Evolutionary conservation across 768 basidiomycete species (phyloP).

Genomic region (Amanita rubescens): DNA sequence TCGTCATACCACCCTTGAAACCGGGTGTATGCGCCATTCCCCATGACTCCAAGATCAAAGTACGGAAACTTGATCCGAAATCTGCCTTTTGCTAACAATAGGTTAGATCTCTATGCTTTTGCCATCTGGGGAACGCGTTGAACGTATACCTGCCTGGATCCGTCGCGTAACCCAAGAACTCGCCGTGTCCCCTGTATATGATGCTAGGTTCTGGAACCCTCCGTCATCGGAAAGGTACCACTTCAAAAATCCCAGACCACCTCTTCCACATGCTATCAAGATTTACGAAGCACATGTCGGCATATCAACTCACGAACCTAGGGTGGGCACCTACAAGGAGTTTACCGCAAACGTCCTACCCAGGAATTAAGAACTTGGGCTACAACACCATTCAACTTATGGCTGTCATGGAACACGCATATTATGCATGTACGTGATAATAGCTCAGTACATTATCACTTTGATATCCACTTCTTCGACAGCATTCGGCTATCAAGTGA

Average conservation of each 20-base stretch:
- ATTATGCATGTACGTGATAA: slow-evolving; percentile 79
- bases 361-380: slow-evolving; percentile 82
- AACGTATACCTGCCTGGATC: slow-evolving; percentile 93
- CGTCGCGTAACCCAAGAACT: slow-evolving; percentile 94
- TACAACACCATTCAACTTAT: slow-evolving; percentile 98
- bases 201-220: slow-evolving; percentile 99
- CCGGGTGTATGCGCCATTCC: slow-evolving; percentile 76
- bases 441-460: not conserved
- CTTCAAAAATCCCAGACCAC: slow-evolving; percentile 75
- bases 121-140: slow-evolving; percentile 73
- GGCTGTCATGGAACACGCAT: slow-evolving; percentile 98
- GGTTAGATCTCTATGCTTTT: slow-evolving; percentile 84
- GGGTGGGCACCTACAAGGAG: slow-evolving; percentile 94
- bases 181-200: slow-evolving; percentile 82
- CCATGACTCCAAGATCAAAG: slow-evolving; percentile 95
- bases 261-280: slow-evolving; percentile 51
- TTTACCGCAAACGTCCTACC: slow-evolving; percentile 82
- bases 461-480: slow-evolving; percentile 10
- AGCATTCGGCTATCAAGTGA: slow-evolving; percentile 99
- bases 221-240: slow-evolving; percentile 60
- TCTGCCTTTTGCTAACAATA: slow-evolving; percentile 1
- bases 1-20: slow-evolving; percentile 58
- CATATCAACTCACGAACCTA: slow-evolving; percentile 81
- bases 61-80: slow-evolving; percentile 20
- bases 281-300: slow-evolving; percentile 99